phyloP scores from a whole-genome alignment of 129 eudicot genomes.

The Oenanthe sinensis region DNA sequence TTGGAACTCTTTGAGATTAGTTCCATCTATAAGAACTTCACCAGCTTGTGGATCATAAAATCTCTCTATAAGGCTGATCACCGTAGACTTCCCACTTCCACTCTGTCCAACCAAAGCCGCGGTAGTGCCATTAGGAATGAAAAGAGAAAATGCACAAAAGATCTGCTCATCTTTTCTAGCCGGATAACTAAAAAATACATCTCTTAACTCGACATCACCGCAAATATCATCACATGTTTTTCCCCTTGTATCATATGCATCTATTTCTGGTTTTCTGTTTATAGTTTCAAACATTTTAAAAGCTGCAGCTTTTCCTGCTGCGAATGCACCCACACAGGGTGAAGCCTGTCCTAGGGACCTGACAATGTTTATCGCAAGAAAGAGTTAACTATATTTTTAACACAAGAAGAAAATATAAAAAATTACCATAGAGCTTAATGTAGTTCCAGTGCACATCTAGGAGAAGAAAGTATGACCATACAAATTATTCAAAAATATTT shows the following conservation, averaged over 20 bases:
- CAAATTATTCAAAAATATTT: neutral
- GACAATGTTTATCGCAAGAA: neutral
- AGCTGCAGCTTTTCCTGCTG: constrained; percentile 84
- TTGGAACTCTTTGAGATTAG: constrained; percentile 63
- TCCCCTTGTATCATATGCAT: constrained; percentile 53
- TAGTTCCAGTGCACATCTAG: neutral
- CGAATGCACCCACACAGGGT: constrained; percentile 75
- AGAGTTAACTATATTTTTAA: neutral
- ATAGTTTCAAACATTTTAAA: constrained; percentile 88
- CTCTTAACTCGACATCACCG: constrained; percentile 59
- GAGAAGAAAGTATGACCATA: neutral
- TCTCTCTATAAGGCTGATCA: constrained; percentile 72
- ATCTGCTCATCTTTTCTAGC: constrained; percentile 67
- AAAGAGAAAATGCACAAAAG: constrained; percentile 62
- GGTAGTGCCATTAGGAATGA: constrained; percentile 59
- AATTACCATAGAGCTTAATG: neutral
- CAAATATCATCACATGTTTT: constrained; percentile 44
- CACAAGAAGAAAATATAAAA: too few species aligned
- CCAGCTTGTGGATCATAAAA: constrained; percentile 85
- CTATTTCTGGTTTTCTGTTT: constrained; percentile 66
- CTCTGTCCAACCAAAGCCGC: constrained; percentile 88
- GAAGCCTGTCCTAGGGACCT: constrained; percentile 88
- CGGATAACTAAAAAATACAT: constrained; percentile 61
- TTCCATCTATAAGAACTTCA: constrained; percentile 62
- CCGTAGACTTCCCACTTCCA: constrained; percentile 89